Base-by-base conservation (phyloP, 1,284 basidiomycete genomes). In the Singerocomus inundabilis region DNA sequence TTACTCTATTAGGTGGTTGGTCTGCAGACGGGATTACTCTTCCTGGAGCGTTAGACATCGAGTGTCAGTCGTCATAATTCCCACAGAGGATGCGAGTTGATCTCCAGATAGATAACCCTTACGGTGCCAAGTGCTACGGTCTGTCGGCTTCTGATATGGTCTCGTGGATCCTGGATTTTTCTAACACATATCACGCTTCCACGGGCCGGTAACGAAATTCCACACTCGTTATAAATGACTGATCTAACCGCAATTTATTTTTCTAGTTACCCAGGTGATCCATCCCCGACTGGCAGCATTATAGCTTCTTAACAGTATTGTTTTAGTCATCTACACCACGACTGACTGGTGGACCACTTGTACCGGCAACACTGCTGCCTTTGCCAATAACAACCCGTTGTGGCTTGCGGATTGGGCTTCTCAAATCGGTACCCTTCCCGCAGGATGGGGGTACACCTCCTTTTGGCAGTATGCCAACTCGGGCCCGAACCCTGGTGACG, bases 341-440 rank as follows among this genome's bases (percentile, higher is more conserved):
- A 80, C 81, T 1, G 73, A 78, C 57, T 87, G 83, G 85, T 88
- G 84, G 84, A 79, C 58, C 30, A 74, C 74, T 16, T 88, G 85
- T 66, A 85, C 84, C 3, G 78, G 80, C 8, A 78, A 81, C 63
- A 78, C 73, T 51, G 68, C 72, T 26, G 63, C 70, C 26, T 84
- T 85, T 56, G 75, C 63, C 11, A 48, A 59, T 8, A 74, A 70
- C 48, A 79, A 78, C 61, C 80, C 82, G 2, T 69, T 88, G 0
- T 84, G 80, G 77, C 71, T 85, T 33, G 84, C 85, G 0, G 68
- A 71, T 41, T 85, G 74, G 46, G 63, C 77, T 5, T 74, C 76
- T 1, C 63, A 62, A 18, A 63, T 80, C n/a, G 81, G 80, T 5
- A 58, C 75, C 5, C 69, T 84, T 31, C 82, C 82, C 26, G 77